These are phyloP conservation scores for Sanghuangporus weigelae DNA, from an alignment of 1,284 basidiomycete genomes.

Conservation along the genomic window DNA sequence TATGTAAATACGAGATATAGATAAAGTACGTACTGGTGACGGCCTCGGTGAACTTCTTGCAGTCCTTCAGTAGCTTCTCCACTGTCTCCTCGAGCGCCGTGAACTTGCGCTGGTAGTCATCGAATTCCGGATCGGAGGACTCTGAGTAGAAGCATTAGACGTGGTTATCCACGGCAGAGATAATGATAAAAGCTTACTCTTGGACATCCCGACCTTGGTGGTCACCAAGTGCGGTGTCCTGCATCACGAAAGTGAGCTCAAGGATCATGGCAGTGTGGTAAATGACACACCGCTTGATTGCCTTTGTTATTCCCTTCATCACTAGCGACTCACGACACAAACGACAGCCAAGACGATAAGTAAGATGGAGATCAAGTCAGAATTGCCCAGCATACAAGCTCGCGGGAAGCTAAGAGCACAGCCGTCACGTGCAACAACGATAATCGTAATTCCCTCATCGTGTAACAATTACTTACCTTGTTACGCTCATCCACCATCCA, in stretches of 20 bases:
- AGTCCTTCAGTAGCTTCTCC: slow-evolving; percentile 91
- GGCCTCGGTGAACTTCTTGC: slow-evolving; percentile 81
- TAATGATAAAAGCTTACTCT: slow-evolving; percentile 57
- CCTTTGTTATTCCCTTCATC: slow-evolving; percentile 83
- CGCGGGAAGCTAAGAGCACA: neutral
- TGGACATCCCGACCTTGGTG: slow-evolving; percentile 81
- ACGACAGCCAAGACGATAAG: neutral
- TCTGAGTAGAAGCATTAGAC: slow-evolving; percentile 40
- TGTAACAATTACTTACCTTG: neutral
- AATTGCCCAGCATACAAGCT: neutral
- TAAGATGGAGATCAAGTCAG: neutral
- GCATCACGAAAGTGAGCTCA: slow-evolving; percentile 7
- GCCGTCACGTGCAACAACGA: neutral
- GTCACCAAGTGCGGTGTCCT: slow-evolving; percentile 88
- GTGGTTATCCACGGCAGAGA: neutral
- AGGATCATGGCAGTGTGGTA: neutral
- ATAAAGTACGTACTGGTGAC: slow-evolving; percentile 55
- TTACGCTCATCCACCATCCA: slow-evolving; percentile 5
- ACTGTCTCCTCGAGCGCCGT: slow-evolving; percentile 72
- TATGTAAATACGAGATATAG: neutral
- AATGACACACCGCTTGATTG: slow-evolving; percentile 60
- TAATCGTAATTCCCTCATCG: neutral
- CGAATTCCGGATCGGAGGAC: slow-evolving; percentile 84
- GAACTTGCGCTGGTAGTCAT: slow-evolving; percentile 79
- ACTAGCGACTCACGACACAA: slow-evolving; percentile 6